Base-by-base conservation (phyloP, 2,329 filamentous ascomycete species). In the Dothistroma septosporum region DNA sequence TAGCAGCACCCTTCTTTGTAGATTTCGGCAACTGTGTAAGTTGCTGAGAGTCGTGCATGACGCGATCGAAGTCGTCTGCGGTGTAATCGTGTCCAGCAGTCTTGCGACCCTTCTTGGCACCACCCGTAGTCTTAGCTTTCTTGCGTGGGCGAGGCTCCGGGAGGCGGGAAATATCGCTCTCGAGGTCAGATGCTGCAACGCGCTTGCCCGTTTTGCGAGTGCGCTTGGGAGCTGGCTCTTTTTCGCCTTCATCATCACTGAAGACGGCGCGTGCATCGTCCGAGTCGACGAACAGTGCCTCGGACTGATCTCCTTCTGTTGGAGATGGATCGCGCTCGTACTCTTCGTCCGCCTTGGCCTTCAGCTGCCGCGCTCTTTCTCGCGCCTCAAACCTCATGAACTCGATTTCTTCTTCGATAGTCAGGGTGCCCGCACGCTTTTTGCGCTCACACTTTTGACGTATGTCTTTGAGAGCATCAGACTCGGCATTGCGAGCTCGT, bases 401-500 rank as follows among this genome's bases (percentile, higher is more conserved):
- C 2, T 63, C 59, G 31, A 70, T 63, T 16, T 73, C 68, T 2
- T 68, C 66, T 19, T 62, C 50, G 10, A 61, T 52, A 2, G 50
- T 58, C 12, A 61, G 8, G 2, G 59, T 63, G 1, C 64, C 66
- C 6, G 55, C 58, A 2, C 28, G 33, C 33, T 61, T 56, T 54
- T 66, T 71, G 7, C 47, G 14, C 1, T 63, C 21, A 35, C 60
- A 62, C 0, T 31, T 32, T 6, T 50, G 57, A 12, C 63, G 54
- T 2, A 58, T n/a, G 16, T 52, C 57, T 12, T 60, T 50, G 21
- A 65, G 63, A 5, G 54, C 53, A 9, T 41, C 50, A 0, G 49
- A 57, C 14, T 33, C 50, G 4, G n/a, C n/a, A 33, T 53, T 22
- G 28, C 50, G 50, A 16, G 16, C 24, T 5, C 19, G 21, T 24